phyloP scores from a whole-genome alignment of 805 yeast species.

The Yarrowia sp. region DNA sequence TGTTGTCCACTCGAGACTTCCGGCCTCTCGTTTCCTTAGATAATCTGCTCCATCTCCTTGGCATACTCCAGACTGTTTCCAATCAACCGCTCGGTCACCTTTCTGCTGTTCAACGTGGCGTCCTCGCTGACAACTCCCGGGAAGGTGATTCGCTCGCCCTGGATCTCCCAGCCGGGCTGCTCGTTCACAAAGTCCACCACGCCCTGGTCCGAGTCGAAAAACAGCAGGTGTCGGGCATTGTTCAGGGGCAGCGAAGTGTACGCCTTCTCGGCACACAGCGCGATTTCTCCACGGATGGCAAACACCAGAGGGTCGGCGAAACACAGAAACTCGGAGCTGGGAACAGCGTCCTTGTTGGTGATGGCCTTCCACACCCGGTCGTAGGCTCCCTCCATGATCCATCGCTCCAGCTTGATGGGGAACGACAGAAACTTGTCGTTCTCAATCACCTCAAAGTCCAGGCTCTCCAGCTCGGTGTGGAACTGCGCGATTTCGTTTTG shows the following conservation, averaged over 20 bases:
- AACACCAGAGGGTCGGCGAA: conserved; percentile 76
- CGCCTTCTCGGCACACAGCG: conserved; percentile 80
- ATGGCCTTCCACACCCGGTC: conserved; percentile 86
- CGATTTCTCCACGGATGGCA: conserved; percentile 86
- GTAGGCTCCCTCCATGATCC: conserved; percentile 96
- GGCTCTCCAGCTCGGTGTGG: conserved; percentile 84
- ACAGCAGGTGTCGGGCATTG: conserved; percentile 81
- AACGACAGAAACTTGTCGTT: conserved; percentile 75
- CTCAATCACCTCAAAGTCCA: conserved; percentile 66
- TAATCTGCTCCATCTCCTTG: conserved; percentile 88
- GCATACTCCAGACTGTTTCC: conserved; percentile 85
- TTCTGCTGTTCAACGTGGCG: conserved; percentile 48
- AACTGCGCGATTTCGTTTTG: conserved; percentile 86
- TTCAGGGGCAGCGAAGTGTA: conserved; percentile 77
- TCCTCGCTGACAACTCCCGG: conserved; percentile 52
- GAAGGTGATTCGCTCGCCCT: conserved; percentile 54
- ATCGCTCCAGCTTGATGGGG: conserved; percentile 88
- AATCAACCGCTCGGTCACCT: conserved; percentile 56
- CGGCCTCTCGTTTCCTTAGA: conserved; percentile 52
- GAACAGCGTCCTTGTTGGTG: conserved; percentile 58
- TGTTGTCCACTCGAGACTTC: too few relatives aligned
- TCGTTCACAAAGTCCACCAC: conserved; percentile 61
- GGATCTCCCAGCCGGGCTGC: conserved; percentile 64
- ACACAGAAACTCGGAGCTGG: conserved; percentile 75
- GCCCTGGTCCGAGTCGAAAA: conserved; percentile 65